Evolutionary conservation across 129 eudicot species (phyloP), one percentile per base, ranked within the genome.

Genomic region (Saussurea involucrata): DNA sequence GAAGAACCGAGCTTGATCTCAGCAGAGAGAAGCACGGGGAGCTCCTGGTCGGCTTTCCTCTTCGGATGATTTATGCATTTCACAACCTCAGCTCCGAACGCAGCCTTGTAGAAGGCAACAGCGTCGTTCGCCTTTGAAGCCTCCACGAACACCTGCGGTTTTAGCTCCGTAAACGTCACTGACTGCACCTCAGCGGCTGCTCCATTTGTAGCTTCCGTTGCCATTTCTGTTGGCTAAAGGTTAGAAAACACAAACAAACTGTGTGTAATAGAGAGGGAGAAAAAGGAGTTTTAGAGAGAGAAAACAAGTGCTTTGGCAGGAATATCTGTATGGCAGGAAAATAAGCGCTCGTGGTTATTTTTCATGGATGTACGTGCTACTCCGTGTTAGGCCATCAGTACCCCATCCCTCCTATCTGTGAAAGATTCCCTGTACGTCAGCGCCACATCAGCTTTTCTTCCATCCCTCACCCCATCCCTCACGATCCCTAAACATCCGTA

Each of bases 41-140:
- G 81, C 74, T 94, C 98, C 86, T 94, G 97, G 7, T 94, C 97
- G 18, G 98, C 89, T 81, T 91, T 94, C 88, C 98, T 79, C 79
- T 91, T 94, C 0, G 96, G 86, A 21, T 89, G 83, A 33, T 25
- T 79, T 15, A 76, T 85, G 31, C 97, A 97, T 73, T 61, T 76
- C 64, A 89, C 80, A 81, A 89, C 98, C 76, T 94, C 92, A 3
- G 96, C 97, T 11, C 95, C 98, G 21, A 94, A 91, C 34, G 98
- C 98, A 3, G 88, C 74, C 73, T 89, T 94, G 92, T 85, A 91
- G 85, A 94, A 94, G 69, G 83, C 76, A 46, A 94, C 96, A 64
- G 97, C 98, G 63, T 94, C 97, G 71, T 60, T 66, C 0, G 86
- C 97, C 77, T 94, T 88, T 0, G 89, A 84, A 0, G 91, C 78